Base-by-base conservation (phyloP, 768 basidiomycete species). In the Xerocomus brunneocitrinus region DNA sequence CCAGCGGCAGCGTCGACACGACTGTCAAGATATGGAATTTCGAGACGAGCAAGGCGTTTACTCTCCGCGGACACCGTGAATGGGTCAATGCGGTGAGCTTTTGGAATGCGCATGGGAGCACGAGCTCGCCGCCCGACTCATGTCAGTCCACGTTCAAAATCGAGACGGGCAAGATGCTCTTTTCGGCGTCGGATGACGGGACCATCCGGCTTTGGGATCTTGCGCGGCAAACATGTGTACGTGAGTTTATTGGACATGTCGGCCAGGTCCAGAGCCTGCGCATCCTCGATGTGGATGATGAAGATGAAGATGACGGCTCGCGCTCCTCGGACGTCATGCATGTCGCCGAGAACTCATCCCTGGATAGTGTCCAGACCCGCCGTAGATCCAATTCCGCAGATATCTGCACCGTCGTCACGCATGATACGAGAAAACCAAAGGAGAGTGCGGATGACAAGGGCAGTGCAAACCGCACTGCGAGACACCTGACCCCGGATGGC, bases 21-120 rank as follows among this genome's bases (percentile, higher is more conserved):
- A 97, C 94, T 2, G 86, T 99, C 75, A 91, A 88, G 69, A 85
- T 97, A 31, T 91, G 92, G 90, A 97, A 98, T 70, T 82, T 95
- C 66, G 83, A 87, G 40, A 93, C 88, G 0, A 91, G 91, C 42
- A 89, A 88, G 51, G 91, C 92, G 32, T 98, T 97, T 71, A 90
- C 91, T 10, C 76, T 99, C 46, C 81, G 93, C 9, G 97, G 97
- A 3, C 97, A 99, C 64, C 75, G 76, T 32, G 94, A 98, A 63
- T 97, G 97, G 94, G 95, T 99, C 54, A 98, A 98, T 66, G 78
- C 91, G 3, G 95, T 99, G 22, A 82, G 86, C 59, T 73, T 99
- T 34, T 99, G 97, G 95, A 92, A 98, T 66, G 78, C 61, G 8
- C 27, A 50, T 9, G 62, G 49, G 36, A 50, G 36, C 1, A 38